Evolutionary conservation across 768 basidiomycete genomes (phyloP), one percentile per base, ranked within the genome.

Genomic region (Hypholoma sublateritium): DNA sequence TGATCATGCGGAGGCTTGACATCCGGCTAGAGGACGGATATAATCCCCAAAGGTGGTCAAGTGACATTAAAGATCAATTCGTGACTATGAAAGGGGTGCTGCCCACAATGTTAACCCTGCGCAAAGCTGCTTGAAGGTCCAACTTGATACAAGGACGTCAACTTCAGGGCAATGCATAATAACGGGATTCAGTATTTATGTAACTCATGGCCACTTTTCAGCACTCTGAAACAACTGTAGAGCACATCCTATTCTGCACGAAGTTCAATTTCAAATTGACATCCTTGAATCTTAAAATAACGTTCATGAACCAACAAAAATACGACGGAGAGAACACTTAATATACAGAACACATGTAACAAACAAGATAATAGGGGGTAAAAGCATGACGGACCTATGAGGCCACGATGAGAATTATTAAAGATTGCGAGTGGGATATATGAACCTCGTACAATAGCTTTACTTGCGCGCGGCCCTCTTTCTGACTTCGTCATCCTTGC

Each of bases 401-500:
- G 12, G 39, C 13, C 22, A 24, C 22, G 13, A 6, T 12, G 25
- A n/a, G 22, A 28, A 47, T 28, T 25, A 47, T 14, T 22, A 46
- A 11, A 28, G 16, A 47, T 47, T 28, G 22, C 11, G 14, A 25
- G 25, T 25, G 21, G 3, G 43, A 5, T 8, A n/a, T 39, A 34
- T 4, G 17, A n/a, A 36, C 6, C 46, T 49, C 22, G 37, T 43
- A 49, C 55, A 44, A 43, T 36, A 58, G 34, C 14, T 60, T 65
- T 75, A 74, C 66, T 77, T 79, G 62, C 76, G 71, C n/a, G 64
- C 57, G 4, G 75, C 71, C 57, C 79, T 71, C 75, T 88, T 88
- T 73, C 83, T 90, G 54, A 93, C 88, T 71, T 93, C 91, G 19
- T 93, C 91, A 50, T 93, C 90, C 71, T 91, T 92, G 77, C 88